These are phyloP conservation scores for Conringia planisiliqua DNA, from an alignment of 345 rosid species.

Conservation along the genomic window DNA sequence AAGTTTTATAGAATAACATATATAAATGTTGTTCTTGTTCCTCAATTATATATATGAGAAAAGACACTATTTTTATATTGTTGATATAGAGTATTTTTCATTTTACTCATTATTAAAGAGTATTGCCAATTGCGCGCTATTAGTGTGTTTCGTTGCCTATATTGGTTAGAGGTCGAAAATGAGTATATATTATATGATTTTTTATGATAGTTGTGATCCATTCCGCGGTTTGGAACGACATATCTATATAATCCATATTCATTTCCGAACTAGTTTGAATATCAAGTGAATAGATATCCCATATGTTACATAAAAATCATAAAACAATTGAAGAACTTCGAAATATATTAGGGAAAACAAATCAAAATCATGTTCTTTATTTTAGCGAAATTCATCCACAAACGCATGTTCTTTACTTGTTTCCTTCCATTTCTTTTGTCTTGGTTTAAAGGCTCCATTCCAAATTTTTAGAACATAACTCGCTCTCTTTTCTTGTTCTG, in stretches of 20 bases:
- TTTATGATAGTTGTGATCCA: not conserved
- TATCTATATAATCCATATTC: not conserved
- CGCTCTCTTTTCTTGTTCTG: not conserved
- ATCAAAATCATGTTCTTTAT: not conserved
- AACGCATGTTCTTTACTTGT: no score
- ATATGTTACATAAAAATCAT: not conserved
- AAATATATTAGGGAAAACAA: not conserved
- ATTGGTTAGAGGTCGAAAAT: not conserved
- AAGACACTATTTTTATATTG: not conserved
- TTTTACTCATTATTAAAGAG: not conserved
- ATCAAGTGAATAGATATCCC: not conserved
- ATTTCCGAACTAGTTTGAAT: not conserved
- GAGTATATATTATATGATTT: not conserved
- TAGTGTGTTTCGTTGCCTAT: not conserved
- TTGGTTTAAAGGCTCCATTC: not conserved
- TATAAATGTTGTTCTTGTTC: slow-evolving; percentile 16
- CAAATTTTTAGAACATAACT: not conserved
- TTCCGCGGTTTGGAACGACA: not conserved
- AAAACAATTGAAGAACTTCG: not conserved
- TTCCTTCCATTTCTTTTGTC: no score
- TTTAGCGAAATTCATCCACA: not conserved
- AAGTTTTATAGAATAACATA: slow-evolving; percentile 5
- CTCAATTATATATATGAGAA: not conserved
- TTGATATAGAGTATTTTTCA: not conserved
- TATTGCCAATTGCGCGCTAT: not conserved